Evolutionary conservation across 2,329 filamentous ascomycete genomes (phyloP).

Genomic region (Alternaria sp.): DNA sequence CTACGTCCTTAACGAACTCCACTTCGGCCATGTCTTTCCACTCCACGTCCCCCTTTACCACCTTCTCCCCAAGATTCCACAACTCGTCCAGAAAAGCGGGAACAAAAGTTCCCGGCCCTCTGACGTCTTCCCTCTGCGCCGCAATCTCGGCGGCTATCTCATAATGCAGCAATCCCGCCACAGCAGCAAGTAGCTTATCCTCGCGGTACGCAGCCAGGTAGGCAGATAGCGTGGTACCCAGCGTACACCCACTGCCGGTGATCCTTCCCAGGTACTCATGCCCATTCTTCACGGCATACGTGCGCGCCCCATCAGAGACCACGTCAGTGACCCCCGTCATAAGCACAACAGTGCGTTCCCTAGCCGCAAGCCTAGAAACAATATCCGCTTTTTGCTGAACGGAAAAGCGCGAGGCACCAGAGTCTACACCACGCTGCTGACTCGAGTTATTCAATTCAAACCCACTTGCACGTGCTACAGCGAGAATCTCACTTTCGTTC

Average conservation of each 20-base stretch:
- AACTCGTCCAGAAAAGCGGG: slow-evolving; percentile 82
- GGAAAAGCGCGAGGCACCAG: slow-evolving; percentile 64
- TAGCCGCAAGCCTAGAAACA: slow-evolving; percentile 70
- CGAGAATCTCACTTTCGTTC: slow-evolving; percentile 86
- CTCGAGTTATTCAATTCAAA: slow-evolving; percentile 51
- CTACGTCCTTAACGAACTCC: slow-evolving; percentile 31
- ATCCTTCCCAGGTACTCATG: slow-evolving; percentile 74
- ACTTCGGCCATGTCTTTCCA: slow-evolving; percentile 32
- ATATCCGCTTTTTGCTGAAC: slow-evolving; percentile 67
- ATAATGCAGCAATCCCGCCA: slow-evolving; percentile 79
- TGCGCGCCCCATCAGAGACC: slow-evolving; percentile 75
- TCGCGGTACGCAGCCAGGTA: slow-evolving; percentile 64
- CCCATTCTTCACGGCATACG: slow-evolving; percentile 77
- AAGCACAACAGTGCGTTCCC: slow-evolving; percentile 76
- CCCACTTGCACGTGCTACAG: slow-evolving; percentile 65
- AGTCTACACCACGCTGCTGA: slow-evolving; percentile 87
- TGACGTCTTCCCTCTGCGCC: slow-evolving; percentile 66
- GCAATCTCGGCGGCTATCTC: slow-evolving; percentile 79
- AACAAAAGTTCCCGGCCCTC: slow-evolving; percentile 85
- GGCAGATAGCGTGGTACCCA: slow-evolving; percentile 82
- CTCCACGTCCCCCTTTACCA: slow-evolving; percentile 23
- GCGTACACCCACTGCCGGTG: slow-evolving; percentile 80
- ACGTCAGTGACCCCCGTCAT: slow-evolving; percentile 84
- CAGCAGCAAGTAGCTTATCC: slow-evolving; percentile 68
- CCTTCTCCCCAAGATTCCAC: slow-evolving; percentile 43